phyloP scores from a whole-genome alignment of 2,329 filamentous ascomycete species.

The Torrubiella hemipterigena region DNA sequence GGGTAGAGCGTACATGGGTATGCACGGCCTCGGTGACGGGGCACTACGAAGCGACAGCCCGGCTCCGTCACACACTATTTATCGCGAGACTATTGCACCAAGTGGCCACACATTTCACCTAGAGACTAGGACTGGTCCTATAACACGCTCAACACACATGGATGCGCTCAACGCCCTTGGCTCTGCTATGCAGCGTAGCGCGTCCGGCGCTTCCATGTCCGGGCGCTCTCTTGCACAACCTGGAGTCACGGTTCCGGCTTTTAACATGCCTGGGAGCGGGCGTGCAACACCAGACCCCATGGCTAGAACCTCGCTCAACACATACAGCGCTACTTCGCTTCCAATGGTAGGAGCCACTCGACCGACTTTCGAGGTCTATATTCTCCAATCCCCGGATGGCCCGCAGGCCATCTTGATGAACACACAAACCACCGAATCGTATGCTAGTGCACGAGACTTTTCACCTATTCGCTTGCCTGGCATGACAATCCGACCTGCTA shows the following conservation, averaged over 20 bases:
- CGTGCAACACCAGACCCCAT: slow-evolving; percentile 33
- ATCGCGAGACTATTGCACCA: slow-evolving; percentile 19
- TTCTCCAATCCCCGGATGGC: slow-evolving; percentile 47
- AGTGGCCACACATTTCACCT: slow-evolving; percentile 22
- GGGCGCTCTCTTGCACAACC: slow-evolving; percentile 20
- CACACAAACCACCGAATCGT: slow-evolving; percentile 32
- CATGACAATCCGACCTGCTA: slow-evolving; percentile 38
- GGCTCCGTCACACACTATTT: slow-evolving; percentile 17
- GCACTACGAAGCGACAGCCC: slow-evolving; percentile 21
- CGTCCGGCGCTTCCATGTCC: slow-evolving; percentile 31
- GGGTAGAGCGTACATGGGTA: slow-evolving; percentile 24
- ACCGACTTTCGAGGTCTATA: slow-evolving; percentile 40
- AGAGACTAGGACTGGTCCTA: slow-evolving; percentile 18
- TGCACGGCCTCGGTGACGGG: slow-evolving; percentile 26
- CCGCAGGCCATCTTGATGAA: slow-evolving; percentile 47
- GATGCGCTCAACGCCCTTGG: too few relatives aligned
- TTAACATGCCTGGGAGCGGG: slow-evolving; percentile 26
- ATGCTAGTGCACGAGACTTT: too few relatives aligned
- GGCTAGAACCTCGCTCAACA: slow-evolving; percentile 17
- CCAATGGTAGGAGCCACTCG: slow-evolving; percentile 11
- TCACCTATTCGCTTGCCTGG: too few relatives aligned
- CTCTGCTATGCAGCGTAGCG: slow-evolving; percentile 38
- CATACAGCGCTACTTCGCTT: slow-evolving; percentile 12
- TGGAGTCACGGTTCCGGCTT: slow-evolving; percentile 29
- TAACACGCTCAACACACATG: slow-evolving; percentile 7